Conservation (phyloP, 2,329 filamentous ascomycete genomes). For the Periglandula ipomoeae region DNA sequence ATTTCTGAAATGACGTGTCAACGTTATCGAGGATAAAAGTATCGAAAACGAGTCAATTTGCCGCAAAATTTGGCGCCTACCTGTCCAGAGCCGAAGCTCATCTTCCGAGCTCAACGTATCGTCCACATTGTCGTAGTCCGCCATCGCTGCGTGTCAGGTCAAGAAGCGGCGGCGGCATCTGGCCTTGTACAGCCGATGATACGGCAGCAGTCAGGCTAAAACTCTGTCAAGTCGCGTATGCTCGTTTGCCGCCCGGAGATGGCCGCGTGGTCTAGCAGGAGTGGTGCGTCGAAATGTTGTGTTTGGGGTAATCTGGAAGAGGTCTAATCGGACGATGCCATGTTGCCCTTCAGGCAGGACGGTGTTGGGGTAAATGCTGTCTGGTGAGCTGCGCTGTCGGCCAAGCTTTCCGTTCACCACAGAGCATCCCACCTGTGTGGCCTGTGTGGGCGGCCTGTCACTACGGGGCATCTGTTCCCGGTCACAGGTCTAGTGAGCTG, state of each 20-base stretch:
- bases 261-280: not conserved
- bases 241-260: not conserved
- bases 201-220: not conserved
- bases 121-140: conserved; percentile 52
- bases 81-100: conserved; percentile 83
- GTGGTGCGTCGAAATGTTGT: not conserved
- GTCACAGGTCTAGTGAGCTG: too few relatives aligned
- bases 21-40: conserved; percentile 6
- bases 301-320: not conserved
- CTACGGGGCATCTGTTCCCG: too few relatives aligned
- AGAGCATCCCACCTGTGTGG: not conserved
- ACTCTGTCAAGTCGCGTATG: not conserved
- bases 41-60: not conserved
- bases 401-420: not conserved
- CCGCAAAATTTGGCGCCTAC: conserved; percentile 35
- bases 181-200: conserved; percentile 13
- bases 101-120: conserved; percentile 54
- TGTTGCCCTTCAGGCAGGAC: not conserved
- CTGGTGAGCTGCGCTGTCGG: not conserved
- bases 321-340: not conserved
- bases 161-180: conserved; percentile 24
- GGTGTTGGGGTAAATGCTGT: not conserved
- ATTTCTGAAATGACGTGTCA: conserved; percentile 31
- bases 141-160: conserved; percentile 33
- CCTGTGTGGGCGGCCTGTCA: too few relatives aligned